Base-by-base conservation (phyloP, 2,329 filamentous ascomycete genomes). In the Diaporthe nobilis region DNA sequence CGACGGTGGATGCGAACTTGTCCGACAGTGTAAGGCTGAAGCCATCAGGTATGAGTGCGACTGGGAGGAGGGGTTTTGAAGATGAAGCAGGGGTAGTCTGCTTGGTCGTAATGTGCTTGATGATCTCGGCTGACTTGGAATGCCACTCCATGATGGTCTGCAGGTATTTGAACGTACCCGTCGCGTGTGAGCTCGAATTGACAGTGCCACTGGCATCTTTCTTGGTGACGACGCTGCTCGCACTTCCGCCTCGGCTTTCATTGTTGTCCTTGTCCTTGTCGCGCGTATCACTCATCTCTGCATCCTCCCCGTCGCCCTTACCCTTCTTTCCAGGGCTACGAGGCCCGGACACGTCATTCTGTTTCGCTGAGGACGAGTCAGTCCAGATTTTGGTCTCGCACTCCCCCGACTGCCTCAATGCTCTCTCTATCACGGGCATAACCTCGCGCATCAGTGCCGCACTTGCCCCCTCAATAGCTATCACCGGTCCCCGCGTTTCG, bases 1-100 rank as follows among this genome's bases (percentile, higher is more conserved):
- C 93, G 58, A 96, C 92, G 20, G 89, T 87, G 73, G 90, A 91
- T 1, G 95, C 94, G 82, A 93, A 96, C 65, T 88, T 87, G 82
- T 98, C 94, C 1, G 94, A 93, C 0, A 93, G 90, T 17, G 93
- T 94, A 55, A 98, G 90, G 77, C 95, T 95, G 84, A 95, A 98
- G 31, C 94, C 91, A n/a, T 85, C 90, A 0, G 93, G 92, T 39
- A 98, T 87, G 28, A 98, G 86, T 4, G 95, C 92, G 37, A 98
- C 90, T 0, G 95, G 95, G 1, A 93, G 81, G 8, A 44, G 67
- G 39, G 20, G 58, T 77, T 82, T 83, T 2, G 74, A 51, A 7
- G 74, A 75, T 34, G 75, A 20, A 49, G 76, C 47, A 55, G 61
- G 57, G 42, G 72, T 39, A 3, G 31, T 31, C 4, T 81, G 79